Conservation (phyloP, 2,329 filamentous ascomycete genomes). For the Aspergillus tanneri region DNA sequence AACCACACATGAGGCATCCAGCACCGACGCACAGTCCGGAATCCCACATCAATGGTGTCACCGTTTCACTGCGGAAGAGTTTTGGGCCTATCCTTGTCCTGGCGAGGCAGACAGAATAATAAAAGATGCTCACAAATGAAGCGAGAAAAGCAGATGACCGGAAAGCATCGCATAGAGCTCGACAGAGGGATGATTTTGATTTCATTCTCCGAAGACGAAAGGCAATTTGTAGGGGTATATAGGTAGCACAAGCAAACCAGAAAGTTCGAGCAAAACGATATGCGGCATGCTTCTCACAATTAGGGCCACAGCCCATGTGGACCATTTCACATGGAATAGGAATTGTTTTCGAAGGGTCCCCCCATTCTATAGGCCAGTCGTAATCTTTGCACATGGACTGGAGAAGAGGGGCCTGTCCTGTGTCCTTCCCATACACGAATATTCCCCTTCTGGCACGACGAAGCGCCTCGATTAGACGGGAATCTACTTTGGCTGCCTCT, state of each 20-base stretch:
- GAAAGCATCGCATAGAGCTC: conserved; percentile 59
- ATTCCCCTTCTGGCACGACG: conserved; percentile 62
- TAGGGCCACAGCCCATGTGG: conserved; percentile 73
- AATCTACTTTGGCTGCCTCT: conserved; percentile 71
- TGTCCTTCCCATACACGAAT: conserved; percentile 72
- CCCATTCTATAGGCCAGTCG: conserved; percentile 66
- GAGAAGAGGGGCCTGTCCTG: conserved; percentile 66
- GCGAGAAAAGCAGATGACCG: conserved; percentile 77
- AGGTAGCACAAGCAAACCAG: conserved; percentile 71
- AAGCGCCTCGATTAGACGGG: conserved; percentile 70
- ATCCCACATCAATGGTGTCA: conserved; percentile 58
- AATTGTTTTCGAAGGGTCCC: conserved; percentile 65
- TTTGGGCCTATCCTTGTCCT: conserved; percentile 71
- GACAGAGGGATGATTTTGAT: conserved; percentile 45
- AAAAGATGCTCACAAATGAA: conserved; percentile 74
- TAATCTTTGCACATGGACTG: conserved; percentile 71
- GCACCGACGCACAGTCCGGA: conserved; percentile 64
- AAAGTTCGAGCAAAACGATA: conserved; percentile 68
- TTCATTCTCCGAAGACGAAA: conserved; percentile 56
- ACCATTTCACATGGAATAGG: conserved; percentile 82
- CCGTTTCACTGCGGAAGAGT: conserved; percentile 57
- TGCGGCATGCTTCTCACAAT: conserved; percentile 69
- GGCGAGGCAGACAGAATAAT: conserved; percentile 78
- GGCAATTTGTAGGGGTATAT: conserved; percentile 71
- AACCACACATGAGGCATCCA: conserved; percentile 75